These are phyloP conservation scores for Pleurozium schreberi DNA, from an alignment of 225 moss, liverwort and hornwort genomes.

Conservation along the genomic window DNA sequence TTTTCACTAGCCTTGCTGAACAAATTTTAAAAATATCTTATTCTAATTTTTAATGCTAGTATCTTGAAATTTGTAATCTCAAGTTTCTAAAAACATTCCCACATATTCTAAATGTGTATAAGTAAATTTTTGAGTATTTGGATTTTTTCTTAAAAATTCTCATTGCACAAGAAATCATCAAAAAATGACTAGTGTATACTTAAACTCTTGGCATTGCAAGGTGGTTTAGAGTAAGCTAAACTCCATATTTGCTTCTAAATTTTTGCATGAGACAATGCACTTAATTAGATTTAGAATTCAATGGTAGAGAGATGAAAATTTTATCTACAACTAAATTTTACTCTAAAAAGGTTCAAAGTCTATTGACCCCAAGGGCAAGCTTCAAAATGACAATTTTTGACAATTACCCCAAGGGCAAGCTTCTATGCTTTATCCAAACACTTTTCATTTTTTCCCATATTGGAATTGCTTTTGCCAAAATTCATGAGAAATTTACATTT, in stretches of 20 bases:
- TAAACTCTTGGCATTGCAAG: background rate
- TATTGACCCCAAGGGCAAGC: rapidly evolving
- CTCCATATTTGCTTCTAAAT: background rate
- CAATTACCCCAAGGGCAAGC: rapidly evolving
- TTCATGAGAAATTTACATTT: background rate
- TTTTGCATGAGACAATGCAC: too few relatives aligned
- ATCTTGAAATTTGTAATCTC: background rate
- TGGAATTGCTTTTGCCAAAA: background rate
- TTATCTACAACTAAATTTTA: background rate
- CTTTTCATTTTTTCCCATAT: rapidly evolving
- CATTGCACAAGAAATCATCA: background rate
- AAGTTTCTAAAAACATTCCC: background rate
- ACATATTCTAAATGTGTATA: background rate
- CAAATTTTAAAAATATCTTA: background rate
- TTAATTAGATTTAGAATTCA: background rate
- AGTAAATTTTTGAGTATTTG: background rate
- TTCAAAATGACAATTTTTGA: background rate
- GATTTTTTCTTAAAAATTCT: background rate
- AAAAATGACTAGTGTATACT: background rate
- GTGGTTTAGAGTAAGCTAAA: background rate
- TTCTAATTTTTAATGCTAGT: background rate
- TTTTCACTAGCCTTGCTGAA: rapidly evolving
- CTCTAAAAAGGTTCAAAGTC: background rate
- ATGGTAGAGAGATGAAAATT: too few relatives aligned
- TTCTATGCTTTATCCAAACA: background rate